Percentiles rank a stretch among this genome's conserved stretches.
These are phyloP conservation scores for Actinomortierella ambigua DNA, from an alignment of 371 early-diverging fungal genomes.

Conservation along the genomic window DNA sequence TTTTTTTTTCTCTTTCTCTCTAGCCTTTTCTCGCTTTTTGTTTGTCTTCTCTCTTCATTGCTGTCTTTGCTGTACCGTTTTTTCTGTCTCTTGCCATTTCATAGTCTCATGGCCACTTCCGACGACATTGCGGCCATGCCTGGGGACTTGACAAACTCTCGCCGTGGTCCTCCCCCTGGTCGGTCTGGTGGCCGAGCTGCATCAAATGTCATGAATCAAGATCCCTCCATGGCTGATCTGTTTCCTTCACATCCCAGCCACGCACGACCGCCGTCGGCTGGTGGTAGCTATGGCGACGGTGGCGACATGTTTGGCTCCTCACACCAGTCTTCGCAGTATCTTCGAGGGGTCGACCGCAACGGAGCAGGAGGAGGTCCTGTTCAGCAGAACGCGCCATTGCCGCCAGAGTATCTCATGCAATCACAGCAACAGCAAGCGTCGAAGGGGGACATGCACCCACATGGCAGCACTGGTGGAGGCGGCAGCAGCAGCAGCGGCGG, in stretches of 20 bases:
- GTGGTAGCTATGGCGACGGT: not conserved
- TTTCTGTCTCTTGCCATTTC: constrained; percentile 1
- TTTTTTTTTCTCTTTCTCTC: constrained; percentile 2
- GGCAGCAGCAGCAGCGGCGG: constrained; percentile 14
- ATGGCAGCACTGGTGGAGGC: constrained; percentile 2
- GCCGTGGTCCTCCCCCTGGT: too few species aligned
- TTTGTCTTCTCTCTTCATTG: not conserved
- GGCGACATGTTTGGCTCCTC: not conserved
- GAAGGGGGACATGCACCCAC: too few species aligned
- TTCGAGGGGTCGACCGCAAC: constrained; percentile 6
- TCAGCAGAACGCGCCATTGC: constrained; percentile 5
- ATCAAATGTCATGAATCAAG: not conserved
- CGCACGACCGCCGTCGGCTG: constrained; percentile 5
- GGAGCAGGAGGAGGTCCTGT: not conserved
- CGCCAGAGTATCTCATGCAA: constrained; percentile 4
- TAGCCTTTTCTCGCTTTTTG: not conserved
- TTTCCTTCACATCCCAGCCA: not conserved
- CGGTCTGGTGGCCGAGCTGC: too few species aligned
- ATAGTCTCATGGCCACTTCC: not conserved
- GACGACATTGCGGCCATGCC: not conserved
- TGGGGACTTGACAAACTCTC: too few species aligned
- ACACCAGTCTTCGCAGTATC: constrained; percentile 6
- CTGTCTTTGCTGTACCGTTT: not conserved
- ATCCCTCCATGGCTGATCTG: not conserved
- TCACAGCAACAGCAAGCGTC: not conserved